phyloP scores from a whole-genome alignment of 2,329 filamentous ascomycete species.

The Seiridium unicorne region DNA sequence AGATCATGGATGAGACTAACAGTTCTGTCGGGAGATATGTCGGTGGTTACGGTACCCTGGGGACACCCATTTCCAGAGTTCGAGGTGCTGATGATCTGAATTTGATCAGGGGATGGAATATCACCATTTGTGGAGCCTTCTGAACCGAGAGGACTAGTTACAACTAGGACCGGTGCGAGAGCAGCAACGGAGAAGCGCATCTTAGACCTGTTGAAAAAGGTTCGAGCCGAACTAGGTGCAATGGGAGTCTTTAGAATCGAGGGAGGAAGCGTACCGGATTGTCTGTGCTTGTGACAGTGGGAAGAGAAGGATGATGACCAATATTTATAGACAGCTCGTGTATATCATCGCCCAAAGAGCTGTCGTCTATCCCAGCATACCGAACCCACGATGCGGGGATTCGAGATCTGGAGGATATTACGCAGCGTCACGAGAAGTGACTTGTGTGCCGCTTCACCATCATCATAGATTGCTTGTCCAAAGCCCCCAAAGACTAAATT shows the following conservation, averaged over 20 bases:
- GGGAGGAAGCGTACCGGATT: too few relatives aligned
- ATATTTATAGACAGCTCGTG: background rate
- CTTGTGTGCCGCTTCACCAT: background rate
- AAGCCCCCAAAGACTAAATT: background rate
- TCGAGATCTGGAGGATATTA: background rate
- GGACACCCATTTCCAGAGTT: conserved; percentile 45
- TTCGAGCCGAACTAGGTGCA: too few relatives aligned
- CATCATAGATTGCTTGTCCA: conserved; percentile 12
- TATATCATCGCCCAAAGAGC: background rate
- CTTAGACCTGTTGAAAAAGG: conserved; percentile 12
- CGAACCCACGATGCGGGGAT: background rate
- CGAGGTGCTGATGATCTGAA: conserved; percentile 37
- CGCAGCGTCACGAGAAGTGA: background rate
- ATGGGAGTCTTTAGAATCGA: too few relatives aligned
- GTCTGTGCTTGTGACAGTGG: too few relatives aligned
- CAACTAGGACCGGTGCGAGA: conserved; percentile 33
- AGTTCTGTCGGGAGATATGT: conserved; percentile 39
- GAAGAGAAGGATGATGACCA: background rate
- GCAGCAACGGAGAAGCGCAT: conserved; percentile 34
- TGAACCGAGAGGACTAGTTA: conserved; percentile 30
- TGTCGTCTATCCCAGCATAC: background rate
- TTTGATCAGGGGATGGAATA: conserved; percentile 35
- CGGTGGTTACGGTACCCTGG: conserved; percentile 39
- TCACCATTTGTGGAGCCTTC: conserved; percentile 28
- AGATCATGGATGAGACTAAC: conserved; percentile 21